Conservation (phyloP, 164 flowering plant genomes). For the Pachysandra terminalis region DNA sequence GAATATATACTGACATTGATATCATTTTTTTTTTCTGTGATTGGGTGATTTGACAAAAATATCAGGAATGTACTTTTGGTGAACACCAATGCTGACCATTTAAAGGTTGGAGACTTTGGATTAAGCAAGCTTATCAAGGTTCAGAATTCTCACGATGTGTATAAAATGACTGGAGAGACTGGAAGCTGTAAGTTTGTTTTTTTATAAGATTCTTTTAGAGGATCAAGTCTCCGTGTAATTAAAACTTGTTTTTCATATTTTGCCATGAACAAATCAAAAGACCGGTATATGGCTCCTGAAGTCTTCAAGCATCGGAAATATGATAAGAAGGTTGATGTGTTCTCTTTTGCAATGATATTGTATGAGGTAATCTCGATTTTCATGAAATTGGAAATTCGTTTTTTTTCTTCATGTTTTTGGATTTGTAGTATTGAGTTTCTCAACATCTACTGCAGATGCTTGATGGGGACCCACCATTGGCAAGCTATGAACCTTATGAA, state of each 20-base stretch:
- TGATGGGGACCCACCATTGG: constrained; percentile 89
- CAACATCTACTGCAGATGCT: constrained; percentile 63
- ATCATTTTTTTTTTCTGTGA: not conserved
- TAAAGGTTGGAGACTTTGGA: constrained; percentile 99
- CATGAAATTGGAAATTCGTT: not conserved
- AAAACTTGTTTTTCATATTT: constrained; percentile 8
- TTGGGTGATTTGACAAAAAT: constrained; percentile 1
- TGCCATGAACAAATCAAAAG: constrained; percentile 36
- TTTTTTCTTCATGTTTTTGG: not conserved
- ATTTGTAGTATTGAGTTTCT: not conserved
- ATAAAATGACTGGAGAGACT: constrained; percentile 99
- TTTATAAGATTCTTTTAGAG: not conserved
- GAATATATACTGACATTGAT: not conserved
- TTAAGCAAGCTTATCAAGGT: constrained; percentile 96
- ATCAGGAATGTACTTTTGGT: constrained; percentile 96
- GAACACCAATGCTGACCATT: constrained; percentile 90
- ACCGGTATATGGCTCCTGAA: constrained; percentile 99
- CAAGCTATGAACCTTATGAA: constrained; percentile 91
- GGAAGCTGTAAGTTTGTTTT: constrained; percentile 85
- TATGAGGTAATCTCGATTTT: constrained; percentile 67
- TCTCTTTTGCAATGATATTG: constrained; percentile 96
- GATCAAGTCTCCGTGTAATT: constrained; percentile 1
- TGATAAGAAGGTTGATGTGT: constrained; percentile 98
- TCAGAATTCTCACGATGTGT: constrained; percentile 89
- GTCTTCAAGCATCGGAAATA: constrained; percentile 96